Base-by-base conservation (phyloP, 1,284 basidiomycete species). In the Cerrena zonata region DNA sequence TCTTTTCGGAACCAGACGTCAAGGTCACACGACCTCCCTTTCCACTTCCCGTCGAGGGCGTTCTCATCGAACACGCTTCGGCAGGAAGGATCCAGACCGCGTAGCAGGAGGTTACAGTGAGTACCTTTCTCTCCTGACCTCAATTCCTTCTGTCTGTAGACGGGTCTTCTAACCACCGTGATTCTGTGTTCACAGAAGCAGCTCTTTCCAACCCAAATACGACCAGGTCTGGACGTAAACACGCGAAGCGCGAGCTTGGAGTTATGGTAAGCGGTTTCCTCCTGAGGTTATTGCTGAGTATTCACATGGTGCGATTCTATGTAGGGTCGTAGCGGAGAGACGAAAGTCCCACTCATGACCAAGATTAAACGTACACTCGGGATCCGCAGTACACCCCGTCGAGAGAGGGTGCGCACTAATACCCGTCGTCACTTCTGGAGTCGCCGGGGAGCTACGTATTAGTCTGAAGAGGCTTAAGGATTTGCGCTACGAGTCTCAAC, bases 131-230 rank as follows among this genome's bases (percentile, higher is more conserved):
- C 24, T 38, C 26, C 19, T 36, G 36, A 15, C 36, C 49, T 7
- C 30, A 15, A 7, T 15, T n/a, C n/a, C n/a, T n/a, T n/a, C n/a
- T n/a, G n/a, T n/a, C n/a, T n/a, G n/a, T n/a, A n/a, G n/a, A 15
- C 30, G 30, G 30, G 15, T 34, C 30, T 34, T n/a, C n/a, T n/a
- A n/a, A n/a, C n/a, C 30, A 34, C 15, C 7, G 30, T 15, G 30
- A 34, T 34, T 34, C 15, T 34, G 7, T 7, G 7, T 34, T 37
- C 50, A 47, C 57, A 78, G 75, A 72, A 63, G 73, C 74, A 37
- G 73, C 78, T 4, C 64, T 79, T 5, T 50, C 73, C 26, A 79
- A 78, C 59, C 76, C 78, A 2, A 74, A 75, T 49, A 77, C 75
- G 10, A 75, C 74, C 3, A 64, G 57, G 5, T 41, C 60, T 10